A percentile compares a stretch with the other conserved stretches of the same genome.
These are phyloP conservation scores for Scalesia atractyloides DNA, from an alignment of 129 eudicot genomes.

Conservation along the genomic window DNA sequence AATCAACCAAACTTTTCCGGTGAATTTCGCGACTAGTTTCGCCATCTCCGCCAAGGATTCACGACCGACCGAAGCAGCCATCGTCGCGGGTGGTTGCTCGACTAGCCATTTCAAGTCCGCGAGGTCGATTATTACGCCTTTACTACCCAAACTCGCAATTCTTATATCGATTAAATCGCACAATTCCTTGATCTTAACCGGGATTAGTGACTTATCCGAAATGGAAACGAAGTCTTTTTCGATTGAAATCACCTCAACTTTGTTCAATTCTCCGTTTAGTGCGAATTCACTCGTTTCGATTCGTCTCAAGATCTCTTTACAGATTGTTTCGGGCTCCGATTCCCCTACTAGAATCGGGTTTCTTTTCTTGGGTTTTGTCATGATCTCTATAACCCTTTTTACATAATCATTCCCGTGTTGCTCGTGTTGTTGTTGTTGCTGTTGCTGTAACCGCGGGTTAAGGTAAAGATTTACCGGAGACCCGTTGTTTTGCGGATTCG, in stretches of 20 bases:
- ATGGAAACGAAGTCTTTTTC: constrained; percentile 43
- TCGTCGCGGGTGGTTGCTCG: constrained; percentile 54
- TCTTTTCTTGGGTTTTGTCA: constrained; percentile 55
- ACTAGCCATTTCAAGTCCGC: constrained; percentile 87
- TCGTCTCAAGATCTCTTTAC: constrained; percentile 55
- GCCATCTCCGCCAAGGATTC: constrained; percentile 61
- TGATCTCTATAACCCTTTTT: constrained; percentile 64
- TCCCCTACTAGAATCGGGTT: constrained; percentile 91
- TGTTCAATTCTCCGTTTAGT: constrained; percentile 33
- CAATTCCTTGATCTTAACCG: constrained; percentile 53
- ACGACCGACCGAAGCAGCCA: constrained; percentile 40
- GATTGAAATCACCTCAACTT: constrained; percentile 49
- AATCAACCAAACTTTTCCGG: constrained; percentile 67
- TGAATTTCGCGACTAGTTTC: constrained; percentile 46
- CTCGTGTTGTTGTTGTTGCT: constrained; percentile 9
- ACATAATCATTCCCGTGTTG: constrained; percentile 59
- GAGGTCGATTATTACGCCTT: constrained; percentile 57
- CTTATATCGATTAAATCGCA: constrained; percentile 42
- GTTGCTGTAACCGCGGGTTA: constrained; percentile 42
- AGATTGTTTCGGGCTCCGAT: constrained; percentile 55
- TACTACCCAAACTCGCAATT: constrained; percentile 30
- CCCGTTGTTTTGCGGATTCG: constrained; percentile 19
- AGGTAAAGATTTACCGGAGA: constrained; percentile 25
- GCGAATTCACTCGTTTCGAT: constrained; percentile 56
- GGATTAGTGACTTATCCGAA: constrained; percentile 36